Percentiles rank a stretch among this genome's conserved stretches.
phyloP scores from a whole-genome alignment of 768 basidiomycete genomes.

The Asterophora parasitica region DNA sequence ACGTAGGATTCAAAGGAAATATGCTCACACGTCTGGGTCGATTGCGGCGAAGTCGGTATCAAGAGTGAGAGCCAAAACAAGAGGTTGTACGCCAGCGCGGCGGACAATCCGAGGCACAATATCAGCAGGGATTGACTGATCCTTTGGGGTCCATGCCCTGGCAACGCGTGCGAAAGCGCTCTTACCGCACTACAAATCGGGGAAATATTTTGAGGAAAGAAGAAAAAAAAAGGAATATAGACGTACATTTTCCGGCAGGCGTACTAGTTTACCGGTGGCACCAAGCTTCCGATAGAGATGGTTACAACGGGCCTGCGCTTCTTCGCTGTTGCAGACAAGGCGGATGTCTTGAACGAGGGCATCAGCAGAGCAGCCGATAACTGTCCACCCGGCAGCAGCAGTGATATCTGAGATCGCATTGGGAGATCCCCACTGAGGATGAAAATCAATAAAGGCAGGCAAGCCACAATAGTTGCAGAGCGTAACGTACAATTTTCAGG shows the following conservation, averaged over 20 bases:
- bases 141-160: constrained; percentile 32
- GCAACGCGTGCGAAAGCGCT: constrained; percentile 37
- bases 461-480: too few relatives aligned
- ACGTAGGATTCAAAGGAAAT: too few relatives aligned
- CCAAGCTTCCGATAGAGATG: constrained; percentile 33
- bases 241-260: constrained; percentile 47
- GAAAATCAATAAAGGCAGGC: not conserved
- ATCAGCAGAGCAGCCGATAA: constrained; percentile 39
- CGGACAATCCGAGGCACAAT: constrained; percentile 25
- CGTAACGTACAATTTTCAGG: constrained; percentile 30
- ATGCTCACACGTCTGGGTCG: constrained; percentile 19
- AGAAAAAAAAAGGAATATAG: not conserved
- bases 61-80: constrained; percentile 35
- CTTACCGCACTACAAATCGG: constrained; percentile 29
- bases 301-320: constrained; percentile 27
- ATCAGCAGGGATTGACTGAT: constrained; percentile 36
- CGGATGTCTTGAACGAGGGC: constrained; percentile 39
- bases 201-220: not conserved
- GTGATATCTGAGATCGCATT: constrained; percentile 37
- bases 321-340: constrained; percentile 35
- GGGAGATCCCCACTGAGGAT: constrained; percentile 30
- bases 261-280: constrained; percentile 43
- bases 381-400: constrained; percentile 46
- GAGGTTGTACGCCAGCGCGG: constrained; percentile 27
- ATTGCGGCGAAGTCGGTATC: constrained; percentile 33